Percentiles rank a stretch among this genome's conserved stretches.
These are phyloP conservation scores for Colletotrichum somersetense DNA, from an alignment of 2,329 filamentous ascomycete genomes.

Conservation along the genomic window DNA sequence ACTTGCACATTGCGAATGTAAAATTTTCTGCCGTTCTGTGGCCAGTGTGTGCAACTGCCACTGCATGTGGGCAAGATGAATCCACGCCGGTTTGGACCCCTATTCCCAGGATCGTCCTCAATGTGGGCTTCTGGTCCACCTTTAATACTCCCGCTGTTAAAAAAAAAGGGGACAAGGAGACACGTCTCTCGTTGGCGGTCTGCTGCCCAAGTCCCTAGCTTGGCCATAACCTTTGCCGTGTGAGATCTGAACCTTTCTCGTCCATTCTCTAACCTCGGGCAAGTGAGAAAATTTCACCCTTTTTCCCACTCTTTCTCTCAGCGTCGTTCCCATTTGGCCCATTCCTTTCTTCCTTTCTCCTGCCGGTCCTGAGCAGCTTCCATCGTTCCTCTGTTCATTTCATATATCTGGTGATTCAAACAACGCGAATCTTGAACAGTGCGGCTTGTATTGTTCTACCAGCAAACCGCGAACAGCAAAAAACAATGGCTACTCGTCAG, in stretches of 20 bases:
- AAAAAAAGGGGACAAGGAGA: slow-evolving; percentile 33
- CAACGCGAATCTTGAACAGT: neutral
- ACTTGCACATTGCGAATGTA: slow-evolving; percentile 13
- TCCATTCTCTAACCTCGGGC: slow-evolving; percentile 27
- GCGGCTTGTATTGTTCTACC: slow-evolving; percentile 5
- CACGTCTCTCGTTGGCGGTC: slow-evolving; percentile 32
- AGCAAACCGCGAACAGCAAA: neutral
- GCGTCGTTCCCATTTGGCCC: neutral
- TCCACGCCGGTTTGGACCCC: slow-evolving; percentile 34
- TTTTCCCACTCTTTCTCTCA: neutral
- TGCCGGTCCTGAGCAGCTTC: slow-evolving; percentile 4
- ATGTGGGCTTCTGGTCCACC: slow-evolving; percentile 18
- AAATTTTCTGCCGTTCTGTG: slow-evolving; percentile 27
- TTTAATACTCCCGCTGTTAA: slow-evolving; percentile 21
- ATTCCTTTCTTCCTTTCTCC: slow-evolving; percentile 3
- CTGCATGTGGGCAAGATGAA: slow-evolving; percentile 17
- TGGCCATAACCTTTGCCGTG: neutral
- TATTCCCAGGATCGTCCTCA: slow-evolving; percentile 36
- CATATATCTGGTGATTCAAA: slow-evolving; percentile 8
- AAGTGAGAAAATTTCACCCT: slow-evolving; percentile 25
- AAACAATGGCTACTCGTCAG: slow-evolving; percentile 34
- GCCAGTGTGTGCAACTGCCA: slow-evolving; percentile 19
- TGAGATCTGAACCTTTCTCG: slow-evolving; percentile 12
- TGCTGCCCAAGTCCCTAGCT: slow-evolving; percentile 5
- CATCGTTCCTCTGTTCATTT: slow-evolving; percentile 24